Conservation (phyloP, 345 rosid genomes). For the Dimocarpus longan region DNA sequence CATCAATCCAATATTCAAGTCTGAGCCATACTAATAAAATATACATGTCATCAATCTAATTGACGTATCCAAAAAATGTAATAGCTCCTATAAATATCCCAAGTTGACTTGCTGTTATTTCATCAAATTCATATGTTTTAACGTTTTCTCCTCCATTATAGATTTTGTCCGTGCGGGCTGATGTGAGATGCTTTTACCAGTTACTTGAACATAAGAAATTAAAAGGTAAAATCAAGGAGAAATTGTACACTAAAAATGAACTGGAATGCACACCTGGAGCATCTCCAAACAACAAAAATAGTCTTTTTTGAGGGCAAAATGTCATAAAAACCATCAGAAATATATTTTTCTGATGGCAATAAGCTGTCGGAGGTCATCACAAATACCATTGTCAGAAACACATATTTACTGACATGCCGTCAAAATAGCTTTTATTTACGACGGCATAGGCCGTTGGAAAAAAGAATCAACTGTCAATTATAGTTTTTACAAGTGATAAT, state of each 20-base stretch:
- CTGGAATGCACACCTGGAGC: slow-evolving; percentile 61
- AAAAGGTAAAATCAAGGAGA: background rate
- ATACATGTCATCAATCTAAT: background rate
- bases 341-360: too few species aligned
- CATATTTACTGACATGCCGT: too few species aligned
- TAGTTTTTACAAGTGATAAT: too few species aligned
- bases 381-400: too few species aligned
- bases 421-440: too few species aligned
- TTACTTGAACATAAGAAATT: slow-evolving; percentile 1
- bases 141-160: background rate
- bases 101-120: background rate
- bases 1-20: background rate
- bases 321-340: too few species aligned
- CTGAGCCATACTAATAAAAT: background rate
- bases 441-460: too few species aligned
- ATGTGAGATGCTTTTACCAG: background rate
- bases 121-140: background rate
- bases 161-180: background rate
- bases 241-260: background rate
- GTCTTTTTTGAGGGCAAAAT: too few species aligned
- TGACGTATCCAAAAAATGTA: background rate
- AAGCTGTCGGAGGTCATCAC: too few species aligned
- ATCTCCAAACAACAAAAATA: too few species aligned
- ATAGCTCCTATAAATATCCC: background rate
- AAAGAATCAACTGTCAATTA: too few species aligned